A percentile compares a stretch with the other conserved stretches of the same genome.
Conservation (phyloP, 805 yeast genomes). For the Candida hungchunana region DNA sequence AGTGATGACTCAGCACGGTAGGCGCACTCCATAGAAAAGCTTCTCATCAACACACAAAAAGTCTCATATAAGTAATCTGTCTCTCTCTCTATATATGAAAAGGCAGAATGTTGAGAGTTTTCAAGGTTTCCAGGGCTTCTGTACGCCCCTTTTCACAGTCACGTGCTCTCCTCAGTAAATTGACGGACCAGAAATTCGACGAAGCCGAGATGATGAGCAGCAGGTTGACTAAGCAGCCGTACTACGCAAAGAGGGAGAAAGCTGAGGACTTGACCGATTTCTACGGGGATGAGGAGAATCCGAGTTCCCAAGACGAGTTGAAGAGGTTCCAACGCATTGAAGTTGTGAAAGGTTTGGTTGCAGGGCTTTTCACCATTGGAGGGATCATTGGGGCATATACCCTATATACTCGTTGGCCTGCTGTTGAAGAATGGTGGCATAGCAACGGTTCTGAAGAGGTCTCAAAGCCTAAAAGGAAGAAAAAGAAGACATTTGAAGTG, state of each 20-base stretch:
- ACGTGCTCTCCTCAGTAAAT: constrained; percentile 2
- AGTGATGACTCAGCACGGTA: too few relatives aligned
- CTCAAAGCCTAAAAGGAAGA: constrained; percentile 20
- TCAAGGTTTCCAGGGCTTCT: too few relatives aligned
- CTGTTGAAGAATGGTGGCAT: constrained; percentile 30
- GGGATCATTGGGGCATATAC: constrained; percentile 15
- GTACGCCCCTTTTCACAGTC: too few relatives aligned
- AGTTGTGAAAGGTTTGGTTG: constrained; percentile 17
- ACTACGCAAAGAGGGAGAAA: constrained; percentile 26
- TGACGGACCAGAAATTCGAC: constrained; percentile 29
- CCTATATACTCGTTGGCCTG: constrained; percentile 24
- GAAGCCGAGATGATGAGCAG: constrained; percentile 31
- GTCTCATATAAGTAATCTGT: too few relatives aligned
- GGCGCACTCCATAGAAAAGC: too few relatives aligned
- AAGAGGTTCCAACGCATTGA: constrained; percentile 17
- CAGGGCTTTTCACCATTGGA: constrained; percentile 17
- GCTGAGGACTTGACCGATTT: constrained; percentile 1
- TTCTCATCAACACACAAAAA: too few relatives aligned
- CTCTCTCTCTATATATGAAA: too few relatives aligned
- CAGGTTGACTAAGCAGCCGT: constrained; percentile 24
- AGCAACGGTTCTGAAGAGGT: constrained; percentile 22
- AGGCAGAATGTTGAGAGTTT: too few relatives aligned
- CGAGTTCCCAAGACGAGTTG: constrained; percentile 19
- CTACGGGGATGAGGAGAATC: constrained; percentile 9
- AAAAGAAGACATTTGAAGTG: constrained; percentile 23